Evolutionary conservation across 257 asterid genomes (phyloP).

Genomic region (Craterostigma plantagineum): DNA sequence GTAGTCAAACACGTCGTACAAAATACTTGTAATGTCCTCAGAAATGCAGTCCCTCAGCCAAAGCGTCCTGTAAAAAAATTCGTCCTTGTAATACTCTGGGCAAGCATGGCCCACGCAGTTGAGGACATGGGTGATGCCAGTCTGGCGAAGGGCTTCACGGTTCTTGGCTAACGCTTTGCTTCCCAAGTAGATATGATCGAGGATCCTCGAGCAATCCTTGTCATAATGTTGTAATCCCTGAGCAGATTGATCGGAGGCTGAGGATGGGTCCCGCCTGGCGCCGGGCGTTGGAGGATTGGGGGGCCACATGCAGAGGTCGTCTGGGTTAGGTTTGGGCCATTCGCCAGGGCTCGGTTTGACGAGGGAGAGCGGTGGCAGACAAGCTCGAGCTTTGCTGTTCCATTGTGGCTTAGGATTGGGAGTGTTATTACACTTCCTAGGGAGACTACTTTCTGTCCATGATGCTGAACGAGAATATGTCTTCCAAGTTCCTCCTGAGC

Average conservation of each 20-base stretch:
- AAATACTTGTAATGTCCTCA: conserved; percentile 83
- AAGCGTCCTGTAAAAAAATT: conserved; percentile 71
- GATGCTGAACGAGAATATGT: conserved; percentile 46
- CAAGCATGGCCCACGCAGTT: conserved; percentile 86
- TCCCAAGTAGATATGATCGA: conserved; percentile 69
- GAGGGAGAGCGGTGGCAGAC: conserved; percentile 77
- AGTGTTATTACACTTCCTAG: conserved; percentile 11
- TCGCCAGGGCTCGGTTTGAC: conserved; percentile 43
- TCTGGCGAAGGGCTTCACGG: conserved; percentile 45
- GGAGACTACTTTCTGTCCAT: conserved; percentile 35
- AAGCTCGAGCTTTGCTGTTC: neutral
- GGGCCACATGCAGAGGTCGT: conserved; percentile 89
- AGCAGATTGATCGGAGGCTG: conserved; percentile 14
- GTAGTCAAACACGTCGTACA: conserved; percentile 85
- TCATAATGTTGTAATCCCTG: conserved; percentile 54
- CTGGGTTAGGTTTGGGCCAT: conserved; percentile 89
- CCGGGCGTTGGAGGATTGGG: conserved; percentile 64
- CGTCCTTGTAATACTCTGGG: conserved; percentile 68
- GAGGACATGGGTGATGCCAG: conserved; percentile 77
- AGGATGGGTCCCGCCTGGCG: conserved; percentile 33
- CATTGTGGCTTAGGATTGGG: conserved; percentile 10
- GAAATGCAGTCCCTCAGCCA: conserved; percentile 92
- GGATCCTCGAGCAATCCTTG: conserved; percentile 79
- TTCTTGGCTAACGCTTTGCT: conserved; percentile 71
- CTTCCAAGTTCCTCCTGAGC: conserved; percentile 24